Base-by-base conservation (phyloP, 2,329 filamentous ascomycete genomes). In the Diaporthe eres region DNA sequence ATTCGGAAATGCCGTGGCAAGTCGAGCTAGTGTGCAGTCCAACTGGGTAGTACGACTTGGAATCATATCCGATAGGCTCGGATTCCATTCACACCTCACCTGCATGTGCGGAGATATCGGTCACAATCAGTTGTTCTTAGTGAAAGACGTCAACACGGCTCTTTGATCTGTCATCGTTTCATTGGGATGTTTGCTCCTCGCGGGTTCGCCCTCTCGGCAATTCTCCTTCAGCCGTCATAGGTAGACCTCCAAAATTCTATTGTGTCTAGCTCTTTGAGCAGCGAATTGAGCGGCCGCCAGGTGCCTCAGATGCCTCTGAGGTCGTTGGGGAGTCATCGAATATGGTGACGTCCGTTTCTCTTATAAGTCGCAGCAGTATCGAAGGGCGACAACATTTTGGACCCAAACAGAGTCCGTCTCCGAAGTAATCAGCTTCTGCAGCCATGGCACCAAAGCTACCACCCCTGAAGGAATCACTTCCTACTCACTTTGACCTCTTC, bases 401-500 rank as follows among this genome's bases (percentile, higher is more conserved):
- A 12, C n/a, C 22, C 22, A 42, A 28, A n/a, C 13, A 39, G 15
- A 42, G 13, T 37, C 42, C 37, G 6, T 61, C 58, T 28, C 25
- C 7, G 8, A 25, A 17, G 1, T 15, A 2, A n/a, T 1, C 22
- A 10, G 19, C 37, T 13, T 34, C 37, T 28, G 10, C 22, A 34
- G 28, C 28, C 37, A 61, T 61, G 58, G n/a, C 37, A 42, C 58
- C 58, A 19, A 19, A 42, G n/a, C 58, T 61, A 44, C 58, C 58
- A 42, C 58, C 58, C 19, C 37, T 61, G 12, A 61, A 42, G 37
- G 58, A 44, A 61, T 13, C 58, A n/a, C 37, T 61, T 19, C 58
- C 58, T 28, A 61, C 58, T 12, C 58, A 61, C 37, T 61, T 61
- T 42, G 58, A 61, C 37, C 58, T 61, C 58, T 61, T 61, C 13